Evolutionary conservation across 768 basidiomycete species (phyloP).

Genomic region (Mycena crocata): DNA sequence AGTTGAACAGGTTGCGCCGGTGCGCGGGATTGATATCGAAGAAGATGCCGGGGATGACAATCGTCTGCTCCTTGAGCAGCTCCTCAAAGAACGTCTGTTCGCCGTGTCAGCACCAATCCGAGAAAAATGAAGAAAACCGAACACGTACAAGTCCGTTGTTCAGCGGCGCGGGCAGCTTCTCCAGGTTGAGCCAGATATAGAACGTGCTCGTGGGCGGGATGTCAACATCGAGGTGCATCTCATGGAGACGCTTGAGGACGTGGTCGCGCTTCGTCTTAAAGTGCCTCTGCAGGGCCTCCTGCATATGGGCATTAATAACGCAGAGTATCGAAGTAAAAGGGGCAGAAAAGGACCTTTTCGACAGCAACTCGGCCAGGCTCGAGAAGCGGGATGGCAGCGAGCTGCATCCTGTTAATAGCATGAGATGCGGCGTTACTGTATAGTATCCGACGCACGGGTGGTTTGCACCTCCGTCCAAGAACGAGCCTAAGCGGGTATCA

Average conservation of each 20-base stretch:
- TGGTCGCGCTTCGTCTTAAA: constrained; percentile 94
- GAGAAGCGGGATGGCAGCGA: constrained; percentile 88
- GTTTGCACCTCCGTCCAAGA: constrained; percentile 95
- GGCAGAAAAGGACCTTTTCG: constrained; percentile 66
- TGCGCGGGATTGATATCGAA: constrained; percentile 87
- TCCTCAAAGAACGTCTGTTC: constrained; percentile 92
- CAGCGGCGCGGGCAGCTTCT: constrained; percentile 80
- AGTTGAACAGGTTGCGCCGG: constrained; percentile 89
- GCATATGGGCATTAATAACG: constrained; percentile 4
- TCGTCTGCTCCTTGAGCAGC: constrained; percentile 89
- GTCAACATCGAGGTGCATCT: constrained; percentile 81
- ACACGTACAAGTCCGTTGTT: constrained; percentile 85
- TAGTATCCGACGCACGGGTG: constrained; percentile 73
- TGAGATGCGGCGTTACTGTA: neutral
- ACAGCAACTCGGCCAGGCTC: constrained; percentile 72
- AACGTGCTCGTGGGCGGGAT: constrained; percentile 87
- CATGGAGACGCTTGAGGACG: constrained; percentile 82
- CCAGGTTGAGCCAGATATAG: constrained; percentile 94
- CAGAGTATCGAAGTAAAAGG: neutral
- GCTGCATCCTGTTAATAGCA: constrained; percentile 69
- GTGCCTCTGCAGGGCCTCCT: constrained; percentile 87
- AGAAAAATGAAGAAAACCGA: neutral
- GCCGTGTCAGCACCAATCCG: neutral
- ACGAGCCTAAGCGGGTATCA: constrained; percentile 64
- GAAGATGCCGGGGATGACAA: constrained; percentile 92